These are phyloP conservation scores for Calonectria fujianensis DNA, from an alignment of 2,329 filamentous ascomycete genomes.

Conservation along the genomic window DNA sequence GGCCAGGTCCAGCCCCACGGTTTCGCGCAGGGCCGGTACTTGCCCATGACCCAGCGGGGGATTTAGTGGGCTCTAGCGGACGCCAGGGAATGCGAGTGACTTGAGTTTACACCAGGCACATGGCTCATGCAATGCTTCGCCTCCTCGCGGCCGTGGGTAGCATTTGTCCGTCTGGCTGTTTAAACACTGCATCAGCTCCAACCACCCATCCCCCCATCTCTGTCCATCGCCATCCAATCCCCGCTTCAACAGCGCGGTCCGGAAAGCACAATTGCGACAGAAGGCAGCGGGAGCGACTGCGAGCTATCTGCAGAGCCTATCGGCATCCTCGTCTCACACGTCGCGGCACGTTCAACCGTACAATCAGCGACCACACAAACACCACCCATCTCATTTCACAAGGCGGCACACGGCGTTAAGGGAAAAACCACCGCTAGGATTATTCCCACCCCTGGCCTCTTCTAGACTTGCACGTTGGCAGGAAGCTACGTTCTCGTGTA, in stretches of 20 bases:
- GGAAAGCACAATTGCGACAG: conserved; percentile 16
- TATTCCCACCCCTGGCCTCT: conserved; percentile 33
- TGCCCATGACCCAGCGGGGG: conserved; percentile 23
- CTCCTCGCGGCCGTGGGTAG: conserved; percentile 15
- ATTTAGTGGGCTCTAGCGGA: conserved; percentile 28
- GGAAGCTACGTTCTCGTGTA: conserved; percentile 29
- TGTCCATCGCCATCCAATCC: conserved; percentile 18
- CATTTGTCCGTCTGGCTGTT: conserved; percentile 18
- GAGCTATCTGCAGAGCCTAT: conserved; percentile 6
- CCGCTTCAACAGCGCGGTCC: conserved; percentile 20
- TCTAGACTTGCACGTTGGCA: conserved; percentile 30
- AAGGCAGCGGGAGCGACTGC: conserved; percentile 13
- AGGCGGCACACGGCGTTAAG: conserved; percentile 6
- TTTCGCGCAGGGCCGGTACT: conserved; percentile 42
- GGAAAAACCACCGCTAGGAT: conserved; percentile 12
- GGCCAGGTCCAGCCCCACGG: conserved; percentile 37
- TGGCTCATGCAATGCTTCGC: conserved; percentile 38
- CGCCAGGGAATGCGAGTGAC: conserved; percentile 28
- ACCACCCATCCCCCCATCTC: not conserved
- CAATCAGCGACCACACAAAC: conserved; percentile 6
- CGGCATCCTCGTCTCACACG: conserved; percentile 44
- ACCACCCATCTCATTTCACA: not conserved
- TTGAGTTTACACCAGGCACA: conserved; percentile 38
- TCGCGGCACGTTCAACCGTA: conserved; percentile 23
- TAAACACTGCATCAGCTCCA: conserved; percentile 22